Evolutionary conservation across 352 stramenopile genomes (phyloP).

Genomic region (Phytopythium litorale): DNA sequence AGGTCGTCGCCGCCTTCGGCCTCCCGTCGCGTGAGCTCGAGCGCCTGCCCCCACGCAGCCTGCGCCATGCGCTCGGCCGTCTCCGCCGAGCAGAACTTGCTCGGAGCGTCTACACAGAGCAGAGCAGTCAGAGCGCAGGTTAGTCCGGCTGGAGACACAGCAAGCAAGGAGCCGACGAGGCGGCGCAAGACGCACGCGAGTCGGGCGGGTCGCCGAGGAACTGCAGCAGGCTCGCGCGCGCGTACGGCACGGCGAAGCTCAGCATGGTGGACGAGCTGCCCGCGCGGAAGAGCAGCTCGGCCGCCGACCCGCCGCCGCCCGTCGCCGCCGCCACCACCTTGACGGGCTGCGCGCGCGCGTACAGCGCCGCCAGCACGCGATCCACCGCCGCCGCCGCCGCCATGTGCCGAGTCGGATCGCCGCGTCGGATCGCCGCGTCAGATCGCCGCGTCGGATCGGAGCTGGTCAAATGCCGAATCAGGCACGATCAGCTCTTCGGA

Average conservation of each 20-base stretch:
- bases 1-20: conserved; percentile 19
- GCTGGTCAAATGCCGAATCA: too few species aligned
- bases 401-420: not conserved
- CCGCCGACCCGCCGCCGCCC: conserved; percentile 42
- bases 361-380: conserved; percentile 50
- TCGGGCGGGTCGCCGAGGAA: conserved; percentile 30
- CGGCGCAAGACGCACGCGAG: not conserved
- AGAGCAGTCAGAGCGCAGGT: too few species aligned
- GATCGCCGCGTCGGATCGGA: too few species aligned
- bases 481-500: too few species aligned
- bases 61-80: conserved; percentile 61
- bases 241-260: conserved; percentile 65
- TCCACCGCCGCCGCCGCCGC: conserved; percentile 13
- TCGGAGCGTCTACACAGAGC: conserved; percentile 5
- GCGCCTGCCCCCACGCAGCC: conserved; percentile 46
- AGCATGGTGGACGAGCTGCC: conserved; percentile 73
- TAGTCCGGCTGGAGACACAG: not conserved
- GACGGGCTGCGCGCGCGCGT: conserved; percentile 37
- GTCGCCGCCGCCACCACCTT: conserved; percentile 60
- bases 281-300: conserved; percentile 42
- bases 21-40: conserved; percentile 32
- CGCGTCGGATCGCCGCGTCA: too few species aligned
- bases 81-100: conserved; percentile 52
- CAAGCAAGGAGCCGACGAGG: not conserved
- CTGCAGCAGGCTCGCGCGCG: conserved; percentile 47